Base-by-base conservation (phyloP, 75 land plant genomes). In the Pinus albicaulis region DNA sequence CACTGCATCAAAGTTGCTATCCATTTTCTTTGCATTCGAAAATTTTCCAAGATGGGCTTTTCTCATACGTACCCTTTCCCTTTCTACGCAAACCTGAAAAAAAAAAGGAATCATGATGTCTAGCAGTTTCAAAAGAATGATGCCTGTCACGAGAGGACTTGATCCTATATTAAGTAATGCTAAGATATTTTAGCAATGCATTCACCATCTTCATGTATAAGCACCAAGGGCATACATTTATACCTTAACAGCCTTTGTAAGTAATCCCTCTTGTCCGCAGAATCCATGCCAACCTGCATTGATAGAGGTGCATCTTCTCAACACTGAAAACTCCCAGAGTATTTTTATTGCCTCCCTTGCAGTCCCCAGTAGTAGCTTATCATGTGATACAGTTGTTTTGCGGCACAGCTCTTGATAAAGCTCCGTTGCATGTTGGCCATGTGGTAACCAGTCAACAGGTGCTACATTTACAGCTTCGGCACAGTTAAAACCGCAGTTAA, bases 401-500 rank as follows among this genome's bases (percentile, higher is more conserved):
- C 95, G 92, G 71, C 80, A 60, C 58, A 90, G 92, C 68, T 87
- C 80, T 59, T 92, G 82, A 80, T 96, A 96, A 20, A 92, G 89
- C 81, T 96, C 98, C 7, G 95, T 92, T 26, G 98, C 98, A 78
- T 57, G 74, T 76, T 94, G 99, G 10, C 99, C 99, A 87, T 92
- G 95, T 55, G 82, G 87, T 24, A 96, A 62, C 99, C 99, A 96
- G 81, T 96, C 97, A 77, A 92, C 83, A 8, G 99, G 99, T 25
- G 99, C 99, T 48, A 96, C 92, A 87, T 96, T 96, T 61, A 96
- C 98, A 22, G 99, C 99, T 83, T 96, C 99, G 1, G 99, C 99
- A 81, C 98, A 95, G 73, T 96, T 96, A 76, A 96, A 96, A 15
- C 99, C 99, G 82, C 91, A 90, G 78, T 96, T 96, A 74, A 96